Percentiles rank a stretch among this genome's conserved stretches.
phyloP scores from a whole-genome alignment of 2,329 filamentous ascomycete species.

The Talaromyces sp. region DNA sequence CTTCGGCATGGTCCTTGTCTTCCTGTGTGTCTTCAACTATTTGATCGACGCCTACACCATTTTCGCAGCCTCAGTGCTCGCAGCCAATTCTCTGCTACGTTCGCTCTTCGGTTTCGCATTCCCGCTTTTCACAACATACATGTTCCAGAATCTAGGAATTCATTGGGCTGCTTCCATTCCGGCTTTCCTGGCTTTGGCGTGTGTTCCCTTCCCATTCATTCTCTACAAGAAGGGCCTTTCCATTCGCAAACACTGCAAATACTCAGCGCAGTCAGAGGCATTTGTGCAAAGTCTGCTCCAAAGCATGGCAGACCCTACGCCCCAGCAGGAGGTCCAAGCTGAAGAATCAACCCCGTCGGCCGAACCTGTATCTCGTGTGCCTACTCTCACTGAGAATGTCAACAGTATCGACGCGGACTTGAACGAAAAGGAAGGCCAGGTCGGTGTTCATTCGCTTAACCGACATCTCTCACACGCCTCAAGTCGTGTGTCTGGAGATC shows the following conservation, averaged over 20 bases:
- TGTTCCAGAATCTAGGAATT: conserved; percentile 50
- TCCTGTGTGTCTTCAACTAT: conserved; percentile 47
- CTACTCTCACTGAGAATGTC: not conserved
- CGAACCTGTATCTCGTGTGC: not conserved
- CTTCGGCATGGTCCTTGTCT: conserved; percentile 47
- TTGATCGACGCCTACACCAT: conserved; percentile 49
- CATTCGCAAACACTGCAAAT: conserved; percentile 48
- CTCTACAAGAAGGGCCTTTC: conserved; percentile 47
- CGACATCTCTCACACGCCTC: conserved; percentile 13
- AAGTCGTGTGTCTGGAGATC: conserved; percentile 5
- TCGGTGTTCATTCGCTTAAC: conserved; percentile 15
- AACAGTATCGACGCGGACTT: not conserved
- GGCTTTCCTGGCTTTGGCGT: conserved; percentile 50
- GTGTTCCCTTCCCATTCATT: conserved; percentile 49
- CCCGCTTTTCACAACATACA: conserved; percentile 50
- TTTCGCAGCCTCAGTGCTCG: conserved; percentile 47
- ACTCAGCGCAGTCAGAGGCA: conserved; percentile 38
- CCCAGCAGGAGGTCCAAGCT: not conserved
- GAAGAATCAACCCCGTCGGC: not conserved
- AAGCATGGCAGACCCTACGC: not conserved
- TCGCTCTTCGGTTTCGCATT: conserved; percentile 52
- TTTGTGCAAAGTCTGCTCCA: conserved; percentile 24
- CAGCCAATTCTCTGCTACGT: conserved; percentile 51
- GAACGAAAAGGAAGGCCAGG: conserved; percentile 15
- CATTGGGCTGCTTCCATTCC: conserved; percentile 53